phyloP scores from a whole-genome alignment of 768 basidiomycete genomes.

The Psilocybe subaeruginosa region DNA sequence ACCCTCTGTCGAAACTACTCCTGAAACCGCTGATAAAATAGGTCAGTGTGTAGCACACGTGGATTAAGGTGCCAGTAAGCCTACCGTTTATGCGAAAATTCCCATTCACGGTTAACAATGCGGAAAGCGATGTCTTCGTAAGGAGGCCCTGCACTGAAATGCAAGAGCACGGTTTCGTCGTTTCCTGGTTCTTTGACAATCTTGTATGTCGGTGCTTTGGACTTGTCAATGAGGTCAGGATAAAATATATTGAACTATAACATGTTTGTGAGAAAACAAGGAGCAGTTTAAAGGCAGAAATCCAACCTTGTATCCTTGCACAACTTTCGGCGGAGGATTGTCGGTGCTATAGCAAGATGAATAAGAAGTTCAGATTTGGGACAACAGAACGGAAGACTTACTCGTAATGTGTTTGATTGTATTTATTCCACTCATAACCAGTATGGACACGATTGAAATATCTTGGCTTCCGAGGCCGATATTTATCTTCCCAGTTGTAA shows the following conservation, averaged over 20 bases:
- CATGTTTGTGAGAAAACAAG: constrained; percentile 11
- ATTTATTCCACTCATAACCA: constrained; percentile 99
- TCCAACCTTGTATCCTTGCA: constrained; percentile 94
- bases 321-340: constrained; percentile 98
- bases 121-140: constrained; percentile 99
- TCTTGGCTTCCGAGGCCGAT: constrained; percentile 93
- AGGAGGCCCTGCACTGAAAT: constrained; percentile 96
- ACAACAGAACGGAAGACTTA: constrained; percentile 44
- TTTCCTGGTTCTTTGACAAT: constrained; percentile 94
- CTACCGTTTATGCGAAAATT: constrained; percentile 95
- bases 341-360: constrained; percentile 66
- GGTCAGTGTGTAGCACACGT: constrained; percentile 5
- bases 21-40: constrained; percentile 77
- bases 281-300: neutral
- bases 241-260: constrained; percentile 94
- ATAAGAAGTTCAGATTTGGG: neutral
- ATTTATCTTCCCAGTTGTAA: constrained; percentile 99
- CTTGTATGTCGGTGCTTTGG: constrained; percentile 95
- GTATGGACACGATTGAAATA: constrained; percentile 99
- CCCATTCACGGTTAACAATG: constrained; percentile 98
- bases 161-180: constrained; percentile 90
- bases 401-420: constrained; percentile 99
- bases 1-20: constrained; percentile 96
- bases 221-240: constrained; percentile 98
- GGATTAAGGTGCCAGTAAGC: constrained; percentile 32